Evolutionary conservation across 2,329 filamentous ascomycete species (phyloP).

Genomic region (Phyllosticta citriasiana): DNA sequence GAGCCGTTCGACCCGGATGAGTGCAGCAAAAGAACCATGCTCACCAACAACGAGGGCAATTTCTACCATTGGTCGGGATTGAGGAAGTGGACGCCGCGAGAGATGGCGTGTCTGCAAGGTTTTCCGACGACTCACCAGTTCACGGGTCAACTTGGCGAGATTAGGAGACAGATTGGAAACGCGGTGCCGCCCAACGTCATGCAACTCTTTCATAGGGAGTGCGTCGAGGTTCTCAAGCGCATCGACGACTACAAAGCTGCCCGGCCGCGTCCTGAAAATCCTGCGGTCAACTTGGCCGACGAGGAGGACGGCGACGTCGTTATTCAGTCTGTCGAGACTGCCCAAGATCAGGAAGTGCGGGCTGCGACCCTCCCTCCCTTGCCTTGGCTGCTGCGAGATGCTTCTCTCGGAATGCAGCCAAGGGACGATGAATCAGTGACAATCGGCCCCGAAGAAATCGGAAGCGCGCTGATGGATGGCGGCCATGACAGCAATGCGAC

Average conservation of each 20-base stretch:
- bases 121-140: neutral
- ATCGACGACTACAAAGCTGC: neutral
- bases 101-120: constrained; percentile 4
- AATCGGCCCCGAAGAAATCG: neutral
- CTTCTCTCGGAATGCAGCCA: neutral
- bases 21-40: neutral
- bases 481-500: too few relatives aligned
- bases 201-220: neutral
- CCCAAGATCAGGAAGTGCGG: neutral
- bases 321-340: neutral
- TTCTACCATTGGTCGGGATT: neutral
- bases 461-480: too few relatives aligned
- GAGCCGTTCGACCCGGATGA: neutral
- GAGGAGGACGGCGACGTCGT: neutral
- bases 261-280: neutral
- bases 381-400: neutral
- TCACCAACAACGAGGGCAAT: neutral
- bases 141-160: neutral
- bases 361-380: neutral
- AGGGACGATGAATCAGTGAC: neutral
- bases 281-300: neutral
- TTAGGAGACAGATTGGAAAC: constrained; percentile 7
- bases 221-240: neutral
- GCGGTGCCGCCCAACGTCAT: neutral
- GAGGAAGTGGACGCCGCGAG: neutral